Evolutionary conservation across 148 eudicot species (phyloP), one percentile per base, ranked within the genome.

Genomic region (Cornus controversa): DNA sequence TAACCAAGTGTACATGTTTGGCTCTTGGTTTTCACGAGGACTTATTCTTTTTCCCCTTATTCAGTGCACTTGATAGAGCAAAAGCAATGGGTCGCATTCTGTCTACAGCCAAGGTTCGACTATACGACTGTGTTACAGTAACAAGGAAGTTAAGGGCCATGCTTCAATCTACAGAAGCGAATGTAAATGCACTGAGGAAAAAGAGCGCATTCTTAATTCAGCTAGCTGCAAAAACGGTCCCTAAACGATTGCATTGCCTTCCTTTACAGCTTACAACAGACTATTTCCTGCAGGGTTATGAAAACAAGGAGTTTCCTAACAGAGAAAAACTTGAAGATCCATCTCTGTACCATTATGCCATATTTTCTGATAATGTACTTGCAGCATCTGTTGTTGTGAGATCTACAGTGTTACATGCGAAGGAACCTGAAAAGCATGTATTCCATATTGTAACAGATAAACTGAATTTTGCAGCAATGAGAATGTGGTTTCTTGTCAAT

Each of bases 361-460:
- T 96, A 3, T 93, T 93, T 85, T 96, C 98, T 75, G 99, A 96
- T 79, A 93, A 96, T 87, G 97, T 93, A 65, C 92, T 96, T 72
- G 99, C 99, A 26, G 78, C 99, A 62, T 89, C 99, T 73, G 95
- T 93, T 62, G 99, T 96, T 57, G 97, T 96, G 54, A 96, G 92
- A 82, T 93, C 98, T 42, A 93, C 99, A 47, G 88, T 88, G 63
- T 76, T 85, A 71, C 90, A 93, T 77, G 98, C 95, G 69, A 83
- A 90, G 79, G 97, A 96, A 82, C 98, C 99, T 6, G 92, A 90
- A 83, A 96, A 90, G 85, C 99, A 96, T 67, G 99, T 96, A 77
- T 96, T 96, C 87, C 99, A 93, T 82, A 83, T 96, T 71, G 99
- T 96, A 67, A 96, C 99, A 9, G 97, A 96, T 84, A 93, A 90